These are phyloP conservation scores for Oropetium thomaeum DNA, from an alignment of 176 grass and related monocot species.

Conservation along the genomic window DNA sequence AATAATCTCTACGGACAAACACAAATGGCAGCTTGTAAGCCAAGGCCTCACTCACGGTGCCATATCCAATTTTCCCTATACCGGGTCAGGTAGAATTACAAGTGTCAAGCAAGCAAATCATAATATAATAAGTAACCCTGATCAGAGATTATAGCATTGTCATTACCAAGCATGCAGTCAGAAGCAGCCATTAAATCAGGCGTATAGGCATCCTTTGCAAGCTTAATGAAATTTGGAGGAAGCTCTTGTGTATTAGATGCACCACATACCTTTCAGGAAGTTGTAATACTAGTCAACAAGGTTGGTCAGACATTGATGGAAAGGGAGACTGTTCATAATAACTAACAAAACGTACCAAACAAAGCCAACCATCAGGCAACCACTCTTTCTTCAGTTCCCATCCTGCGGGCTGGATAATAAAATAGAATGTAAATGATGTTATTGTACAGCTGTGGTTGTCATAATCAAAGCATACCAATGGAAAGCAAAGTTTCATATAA, in stretches of 20 bases:
- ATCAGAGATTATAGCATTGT: conserved; percentile 17
- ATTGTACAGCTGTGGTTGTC: background rate
- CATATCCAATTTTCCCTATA: conserved; percentile 97
- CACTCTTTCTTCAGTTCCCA: conserved; percentile 93
- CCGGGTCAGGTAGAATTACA: background rate
- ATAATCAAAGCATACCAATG: background rate
- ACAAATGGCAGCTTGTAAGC: conserved; percentile 96
- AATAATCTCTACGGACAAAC: conserved; percentile 96
- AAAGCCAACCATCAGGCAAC: conserved; percentile 88
- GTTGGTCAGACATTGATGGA: conserved; percentile 8
- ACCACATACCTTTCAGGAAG: conserved; percentile 82
- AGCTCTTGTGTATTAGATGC: conserved; percentile 83
- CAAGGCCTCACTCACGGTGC: conserved; percentile 92
- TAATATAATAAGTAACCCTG: background rate
- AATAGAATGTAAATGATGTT: conserved; percentile 2
- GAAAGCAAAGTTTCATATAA: background rate
- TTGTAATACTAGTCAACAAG: conserved; percentile 15
- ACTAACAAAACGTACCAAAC: conserved; percentile 63
- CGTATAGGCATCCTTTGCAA: conserved; percentile 92
- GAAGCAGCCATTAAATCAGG: conserved; percentile 98
- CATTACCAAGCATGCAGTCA: conserved; percentile 97
- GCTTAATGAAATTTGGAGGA: conserved; percentile 90
- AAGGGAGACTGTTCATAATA: background rate
- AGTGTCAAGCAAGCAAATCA: conserved; percentile 6
- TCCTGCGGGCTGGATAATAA: conserved; percentile 74